Percentiles rank a stretch among this genome's conserved stretches.
Evolutionary conservation across 495 filamentous ascomycete genomes (phyloP).

Genomic region (Astrocystis sublimbata): DNA sequence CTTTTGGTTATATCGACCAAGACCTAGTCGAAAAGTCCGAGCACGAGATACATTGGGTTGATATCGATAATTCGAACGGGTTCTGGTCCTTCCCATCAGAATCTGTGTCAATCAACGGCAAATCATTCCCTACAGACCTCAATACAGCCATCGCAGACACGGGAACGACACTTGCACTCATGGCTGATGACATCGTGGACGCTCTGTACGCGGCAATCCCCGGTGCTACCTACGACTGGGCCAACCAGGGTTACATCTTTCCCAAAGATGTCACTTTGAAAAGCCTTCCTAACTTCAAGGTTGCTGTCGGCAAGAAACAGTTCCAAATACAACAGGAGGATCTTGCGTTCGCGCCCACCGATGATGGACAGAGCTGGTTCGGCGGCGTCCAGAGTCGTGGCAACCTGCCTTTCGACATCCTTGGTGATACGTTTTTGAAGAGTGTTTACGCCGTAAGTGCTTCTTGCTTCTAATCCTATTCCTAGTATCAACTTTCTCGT

Average conservation of each 20-base stretch:
- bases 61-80: constrained; percentile 67
- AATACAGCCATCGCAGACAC: constrained; percentile 84
- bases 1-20: constrained; percentile 76
- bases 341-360: constrained; percentile 63
- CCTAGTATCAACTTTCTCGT: neutral
- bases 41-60: constrained; percentile 61
- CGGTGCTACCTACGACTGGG: constrained; percentile 62
- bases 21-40: constrained; percentile 58
- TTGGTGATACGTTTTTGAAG: constrained; percentile 75
- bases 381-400: constrained; percentile 77
- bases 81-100: constrained; percentile 72
- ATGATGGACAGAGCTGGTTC: constrained; percentile 60
- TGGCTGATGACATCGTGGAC: constrained; percentile 65
- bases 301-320: constrained; percentile 66
- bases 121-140: constrained; percentile 53
- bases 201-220: constrained; percentile 70
- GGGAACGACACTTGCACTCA: constrained; percentile 70
- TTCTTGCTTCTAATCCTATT: neutral
- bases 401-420: constrained; percentile 65
- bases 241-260: constrained; percentile 69
- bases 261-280: constrained; percentile 57
- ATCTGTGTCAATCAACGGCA: constrained; percentile 61
- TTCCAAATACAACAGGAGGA: constrained; percentile 74
- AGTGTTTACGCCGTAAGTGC: constrained; percentile 69
- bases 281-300: constrained; percentile 64